These are phyloP conservation scores for Endogone sp. DNA, from an alignment of 192 early-diverging fungal species.

Conservation along the genomic window DNA sequence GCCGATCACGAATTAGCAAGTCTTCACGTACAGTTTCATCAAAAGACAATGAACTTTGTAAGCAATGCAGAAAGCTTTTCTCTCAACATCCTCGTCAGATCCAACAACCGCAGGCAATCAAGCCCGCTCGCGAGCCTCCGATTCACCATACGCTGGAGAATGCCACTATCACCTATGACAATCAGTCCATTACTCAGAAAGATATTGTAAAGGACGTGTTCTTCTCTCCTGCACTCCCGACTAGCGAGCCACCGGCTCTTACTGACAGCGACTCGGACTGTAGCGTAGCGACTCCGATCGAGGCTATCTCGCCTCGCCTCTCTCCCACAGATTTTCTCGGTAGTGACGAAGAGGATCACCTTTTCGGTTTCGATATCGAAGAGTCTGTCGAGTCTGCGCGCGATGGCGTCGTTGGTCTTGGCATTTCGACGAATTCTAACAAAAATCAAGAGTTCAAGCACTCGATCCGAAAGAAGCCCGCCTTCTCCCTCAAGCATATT, in stretches of 20 bases:
- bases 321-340: not conserved
- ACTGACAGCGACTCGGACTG: not conserved
- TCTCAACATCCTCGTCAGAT: constrained; percentile 1
- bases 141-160: constrained; percentile 36
- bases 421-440: not conserved
- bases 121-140: not conserved
- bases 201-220: constrained; percentile 38
- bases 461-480: not conserved
- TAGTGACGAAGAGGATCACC: not conserved
- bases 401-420: not conserved
- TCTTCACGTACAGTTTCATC: not conserved
- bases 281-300: not conserved
- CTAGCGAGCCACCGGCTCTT: not conserved
- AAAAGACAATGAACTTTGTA: constrained; percentile 8
- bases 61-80: constrained; percentile 8
- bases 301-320: not conserved
- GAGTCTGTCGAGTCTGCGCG: not conserved
- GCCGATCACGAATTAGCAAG: not conserved
- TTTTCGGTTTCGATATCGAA: not conserved
- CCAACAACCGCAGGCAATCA: not conserved
- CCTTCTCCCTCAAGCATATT: not conserved
- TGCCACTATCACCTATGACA: constrained; percentile 32
- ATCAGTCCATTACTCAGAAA: constrained; percentile 2
- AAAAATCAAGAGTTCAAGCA: not conserved
- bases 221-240: constrained; percentile 27